A percentile compares a stretch with the other conserved stretches of the same genome.
Evolutionary conservation across 2,329 filamentous ascomycete species (phyloP).

Genomic region (Coniella lustricola): DNA sequence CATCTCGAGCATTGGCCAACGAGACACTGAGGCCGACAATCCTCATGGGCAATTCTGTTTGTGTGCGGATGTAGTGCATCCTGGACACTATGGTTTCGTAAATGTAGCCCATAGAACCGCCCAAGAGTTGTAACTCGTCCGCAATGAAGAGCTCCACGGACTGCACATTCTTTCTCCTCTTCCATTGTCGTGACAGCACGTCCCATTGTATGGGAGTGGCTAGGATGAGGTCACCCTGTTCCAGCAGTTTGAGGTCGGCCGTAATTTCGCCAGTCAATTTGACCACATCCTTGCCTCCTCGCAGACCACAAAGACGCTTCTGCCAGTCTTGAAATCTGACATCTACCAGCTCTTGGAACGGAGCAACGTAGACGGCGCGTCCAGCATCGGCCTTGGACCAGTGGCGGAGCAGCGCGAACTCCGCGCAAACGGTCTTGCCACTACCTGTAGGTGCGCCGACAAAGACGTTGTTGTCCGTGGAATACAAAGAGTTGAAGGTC

Average conservation of each 20-base stretch:
- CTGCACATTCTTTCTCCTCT: conserved; percentile 90
- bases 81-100: conserved; percentile 97
- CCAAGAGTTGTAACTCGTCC: conserved; percentile 90
- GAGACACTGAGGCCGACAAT: conserved; percentile 89
- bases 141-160: conserved; percentile 86
- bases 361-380: conserved; percentile 87
- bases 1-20: conserved; percentile 83
- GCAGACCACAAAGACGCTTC: conserved; percentile 62
- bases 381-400: conserved; percentile 69
- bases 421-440: conserved; percentile 94
- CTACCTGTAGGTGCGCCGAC: conserved; percentile 88
- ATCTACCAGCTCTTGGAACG: conserved; percentile 90
- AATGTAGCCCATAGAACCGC: conserved; percentile 76
- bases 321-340: conserved; percentile 78
- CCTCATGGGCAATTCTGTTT: conserved; percentile 76
- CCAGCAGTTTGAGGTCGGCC: conserved; percentile 80
- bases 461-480: conserved; percentile 88
- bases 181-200: conserved; percentile 91
- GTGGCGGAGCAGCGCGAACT: conserved; percentile 84
- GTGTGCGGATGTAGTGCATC: conserved; percentile 91
- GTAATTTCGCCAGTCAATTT: conserved; percentile 92
- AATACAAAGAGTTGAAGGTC: conserved; percentile 88
- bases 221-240: conserved; percentile 79
- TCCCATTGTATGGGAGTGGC: conserved; percentile 96
- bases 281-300: conserved; percentile 81